Percentiles rank a stretch among this genome's conserved stretches.
Evolutionary conservation across 495 filamentous ascomycete genomes (phyloP).

Genomic region (Podospora anserina): DNA sequence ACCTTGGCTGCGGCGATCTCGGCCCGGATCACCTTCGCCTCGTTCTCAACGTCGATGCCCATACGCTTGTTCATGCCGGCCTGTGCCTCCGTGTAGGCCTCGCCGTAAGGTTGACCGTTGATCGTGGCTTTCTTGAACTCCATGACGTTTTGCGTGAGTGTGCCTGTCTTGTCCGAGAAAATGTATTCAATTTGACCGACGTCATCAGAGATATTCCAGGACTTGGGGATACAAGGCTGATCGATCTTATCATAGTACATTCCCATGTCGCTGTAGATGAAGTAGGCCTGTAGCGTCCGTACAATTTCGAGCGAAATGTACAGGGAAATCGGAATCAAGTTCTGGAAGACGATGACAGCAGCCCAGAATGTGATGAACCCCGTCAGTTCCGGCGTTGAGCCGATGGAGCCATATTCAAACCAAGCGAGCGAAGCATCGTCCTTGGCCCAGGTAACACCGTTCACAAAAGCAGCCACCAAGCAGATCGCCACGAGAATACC

Average conservation of each 20-base stretch:
- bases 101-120: slow-evolving; percentile 91
- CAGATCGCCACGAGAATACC: slow-evolving; percentile 87
- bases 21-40: slow-evolving; percentile 65
- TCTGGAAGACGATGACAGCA: slow-evolving; percentile 91
- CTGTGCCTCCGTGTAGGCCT: slow-evolving; percentile 95
- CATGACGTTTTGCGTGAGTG: slow-evolving; percentile 98
- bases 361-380: slow-evolving; percentile 97
- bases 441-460: slow-evolving; percentile 78
- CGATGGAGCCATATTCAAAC: slow-evolving; percentile 87
- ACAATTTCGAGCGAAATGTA: slow-evolving; percentile 98
- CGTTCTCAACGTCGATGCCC: slow-evolving; percentile 79
- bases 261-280: slow-evolving; percentile 90
- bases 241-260: slow-evolving; percentile 98
- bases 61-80: slow-evolving; percentile 90
- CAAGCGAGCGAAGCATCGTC: slow-evolving; percentile 68
- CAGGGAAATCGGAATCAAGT: slow-evolving; percentile 96
- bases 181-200: slow-evolving; percentile 99
- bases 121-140: slow-evolving; percentile 98
- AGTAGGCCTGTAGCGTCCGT: slow-evolving; percentile 86
- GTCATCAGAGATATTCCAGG: slow-evolving; percentile 99
- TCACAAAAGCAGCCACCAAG: slow-evolving; percentile 75
- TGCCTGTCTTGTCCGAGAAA: slow-evolving; percentile 99
- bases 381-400: slow-evolving; percentile 69
- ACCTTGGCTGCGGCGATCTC: slow-evolving; percentile 77
- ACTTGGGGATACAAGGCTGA: slow-evolving; percentile 92